phyloP scores from a whole-genome alignment of 495 filamentous ascomycete genomes.

The Penicillium psychrofluorescens region DNA sequence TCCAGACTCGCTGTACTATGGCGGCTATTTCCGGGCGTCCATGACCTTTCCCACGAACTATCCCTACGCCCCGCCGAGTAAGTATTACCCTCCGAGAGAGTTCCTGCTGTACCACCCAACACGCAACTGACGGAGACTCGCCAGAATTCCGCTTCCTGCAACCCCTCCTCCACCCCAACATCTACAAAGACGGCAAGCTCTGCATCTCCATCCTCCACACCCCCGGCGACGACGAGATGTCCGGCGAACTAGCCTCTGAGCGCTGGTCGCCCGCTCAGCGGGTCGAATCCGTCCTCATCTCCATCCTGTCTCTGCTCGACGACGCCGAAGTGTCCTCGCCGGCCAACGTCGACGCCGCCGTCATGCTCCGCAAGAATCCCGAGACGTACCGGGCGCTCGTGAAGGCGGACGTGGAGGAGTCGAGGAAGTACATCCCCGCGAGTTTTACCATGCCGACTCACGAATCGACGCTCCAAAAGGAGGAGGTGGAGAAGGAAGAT shows the following conservation, averaged over 20 bases:
- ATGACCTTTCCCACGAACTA: conserved; percentile 89
- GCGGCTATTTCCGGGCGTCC: conserved; percentile 82
- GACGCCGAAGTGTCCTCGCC: conserved; percentile 88
- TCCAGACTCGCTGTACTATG: conserved; percentile 81
- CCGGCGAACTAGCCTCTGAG: conserved; percentile 80
- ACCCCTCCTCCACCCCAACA: conserved; percentile 86
- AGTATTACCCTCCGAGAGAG: not conserved
- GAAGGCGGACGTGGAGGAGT: conserved; percentile 59
- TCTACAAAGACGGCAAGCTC: conserved; percentile 82
- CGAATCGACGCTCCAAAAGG: conserved; percentile 50
- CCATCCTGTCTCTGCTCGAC: conserved; percentile 87
- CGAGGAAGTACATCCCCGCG: conserved; percentile 70
- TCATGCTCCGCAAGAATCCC: conserved; percentile 70
- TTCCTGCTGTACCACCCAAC: too few relatives aligned
- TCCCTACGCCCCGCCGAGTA: conserved; percentile 77
- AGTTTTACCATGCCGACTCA: conserved; percentile 78
- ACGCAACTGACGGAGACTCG: not conserved
- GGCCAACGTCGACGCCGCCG: conserved; percentile 89
- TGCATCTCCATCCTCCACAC: conserved; percentile 96
- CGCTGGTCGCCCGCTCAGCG: conserved; percentile 91
- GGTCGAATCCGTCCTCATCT: conserved; percentile 89
- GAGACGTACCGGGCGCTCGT: conserved; percentile 63
- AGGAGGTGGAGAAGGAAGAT: conserved; percentile 63
- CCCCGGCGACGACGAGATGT: conserved; percentile 86
- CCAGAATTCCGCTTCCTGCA: conserved; percentile 74